These are phyloP conservation scores for Boletus tomentosulus DNA, from an alignment of 768 basidiomycete species.

Conservation along the genomic window DNA sequence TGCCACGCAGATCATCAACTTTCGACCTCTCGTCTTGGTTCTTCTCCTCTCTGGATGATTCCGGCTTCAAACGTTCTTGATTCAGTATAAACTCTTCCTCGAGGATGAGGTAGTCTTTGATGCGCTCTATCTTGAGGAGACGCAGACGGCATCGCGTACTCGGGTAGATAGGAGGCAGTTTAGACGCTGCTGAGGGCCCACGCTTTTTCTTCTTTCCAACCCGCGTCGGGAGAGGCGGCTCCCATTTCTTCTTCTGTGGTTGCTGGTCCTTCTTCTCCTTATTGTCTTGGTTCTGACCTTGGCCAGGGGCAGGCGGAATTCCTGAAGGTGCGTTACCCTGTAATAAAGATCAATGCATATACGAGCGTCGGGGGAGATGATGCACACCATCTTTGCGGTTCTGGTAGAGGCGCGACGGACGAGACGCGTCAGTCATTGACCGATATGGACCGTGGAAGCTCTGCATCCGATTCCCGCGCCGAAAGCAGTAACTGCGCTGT, in stretches of 20 bases:
- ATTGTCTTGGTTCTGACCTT: conserved; percentile 44
- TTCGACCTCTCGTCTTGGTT: conserved; percentile 91
- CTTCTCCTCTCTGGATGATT: conserved; percentile 86
- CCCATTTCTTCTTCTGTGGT: conserved; percentile 89
- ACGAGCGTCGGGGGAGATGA: neutral
- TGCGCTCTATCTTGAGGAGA: conserved; percentile 93
- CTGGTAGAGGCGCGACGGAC: conserved; percentile 1
- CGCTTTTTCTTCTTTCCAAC: conserved; percentile 94
- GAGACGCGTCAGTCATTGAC: conserved; percentile 51
- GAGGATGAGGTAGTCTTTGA: conserved; percentile 94
- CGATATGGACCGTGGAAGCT: conserved; percentile 32
- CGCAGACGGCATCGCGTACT: conserved; percentile 94
- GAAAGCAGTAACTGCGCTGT: neutral
- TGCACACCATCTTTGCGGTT: conserved; percentile 23
- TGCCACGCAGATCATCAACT: conserved; percentile 92
- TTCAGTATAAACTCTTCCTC: conserved; percentile 95
- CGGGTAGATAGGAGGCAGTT: conserved; percentile 89
- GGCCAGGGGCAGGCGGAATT: conserved; percentile 33
- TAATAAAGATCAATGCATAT: conserved; percentile 5
- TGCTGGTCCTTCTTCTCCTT: conserved; percentile 43
- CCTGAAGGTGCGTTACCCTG: conserved; percentile 79
- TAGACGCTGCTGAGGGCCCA: conserved; percentile 87
- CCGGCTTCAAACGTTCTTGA: conserved; percentile 86
- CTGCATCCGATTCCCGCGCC: conserved; percentile 5
- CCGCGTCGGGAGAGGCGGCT: conserved; percentile 93